Conservation (phyloP, 1,139 yeast species). For the Pichia sp. region DNA sequence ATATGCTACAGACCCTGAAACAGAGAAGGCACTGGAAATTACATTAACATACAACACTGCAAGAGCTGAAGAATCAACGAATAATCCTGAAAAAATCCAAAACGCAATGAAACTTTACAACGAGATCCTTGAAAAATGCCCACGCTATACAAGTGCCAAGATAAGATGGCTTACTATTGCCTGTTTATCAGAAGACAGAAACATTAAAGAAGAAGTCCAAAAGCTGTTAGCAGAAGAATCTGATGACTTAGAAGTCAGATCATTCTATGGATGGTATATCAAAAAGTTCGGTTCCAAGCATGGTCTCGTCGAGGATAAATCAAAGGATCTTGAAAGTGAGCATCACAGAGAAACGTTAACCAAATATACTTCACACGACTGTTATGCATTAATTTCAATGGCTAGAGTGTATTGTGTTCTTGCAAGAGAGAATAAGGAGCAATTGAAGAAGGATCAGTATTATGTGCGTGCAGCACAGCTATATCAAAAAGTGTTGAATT, state of each 20-base stretch:
- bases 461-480: conserved; percentile 86
- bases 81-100: conserved; percentile 33
- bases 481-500: conserved; percentile 78
- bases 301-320: conserved; percentile 30
- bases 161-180: conserved; percentile 58
- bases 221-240: conserved; percentile 50
- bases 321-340: conserved; percentile 62
- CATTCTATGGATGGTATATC: conserved; percentile 89
- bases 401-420: conserved; percentile 82
- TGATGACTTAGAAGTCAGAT: conserved; percentile 74
- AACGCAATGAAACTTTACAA: conserved; percentile 53
- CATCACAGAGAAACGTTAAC: conserved; percentile 85
- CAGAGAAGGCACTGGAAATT: conserved; percentile 36
- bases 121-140: conserved; percentile 52
- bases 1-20: conserved; percentile 28
- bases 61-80: conserved; percentile 48
- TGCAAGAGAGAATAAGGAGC: conserved; percentile 74
- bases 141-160: conserved; percentile 73
- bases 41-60: conserved; percentile 61
- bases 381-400: conserved; percentile 82
- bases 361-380: conserved; percentile 79
- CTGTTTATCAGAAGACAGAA: conserved; percentile 32
- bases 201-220: conserved; percentile 51
- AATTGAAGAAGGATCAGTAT: conserved; percentile 68
- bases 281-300: conserved; percentile 51